Base-by-base conservation (phyloP, 208 protist species). In the Acanthamoeba sp. region DNA sequence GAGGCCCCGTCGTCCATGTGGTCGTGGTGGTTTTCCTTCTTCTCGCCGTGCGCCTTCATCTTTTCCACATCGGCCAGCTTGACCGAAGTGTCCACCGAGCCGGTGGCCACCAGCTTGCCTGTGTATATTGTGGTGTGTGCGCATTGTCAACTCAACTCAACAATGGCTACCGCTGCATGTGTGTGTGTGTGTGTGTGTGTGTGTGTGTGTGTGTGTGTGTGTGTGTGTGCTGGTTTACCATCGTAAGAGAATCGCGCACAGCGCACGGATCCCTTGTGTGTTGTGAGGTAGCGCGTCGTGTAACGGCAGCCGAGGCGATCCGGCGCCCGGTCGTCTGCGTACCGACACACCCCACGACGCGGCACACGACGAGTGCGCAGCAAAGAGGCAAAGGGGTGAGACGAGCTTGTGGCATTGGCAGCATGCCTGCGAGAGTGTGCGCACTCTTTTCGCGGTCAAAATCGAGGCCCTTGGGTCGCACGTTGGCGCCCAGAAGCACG, bases 51-150 rank as follows among this genome's bases (percentile, higher is more conserved):
- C 16, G 38, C 45, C 36, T 27, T n/a, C 78, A 87, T 87, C 48
- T 87, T 87, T 27, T 87, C 78, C 29, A 87, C 78, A 22, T 87
- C 78, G 45, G 48, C 48, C 45, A 87, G 45, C 38, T 87, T 87
- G 38, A 87, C 48, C 24, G 45, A 62, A 12, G 29, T 87, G 45
- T 87, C 78, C n/a, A 62, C 27, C 10, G 78, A 87, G 34, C 78
- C 78, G 16, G 78, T 87, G 29, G 48, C 78, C 45, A 87, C 40
- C 78, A 87, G 48, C 40, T 57, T 87, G 45, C 78, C 78, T 87
- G 38, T 18, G 45, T 50, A 18, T 50, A 52, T 20, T 10, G 10
- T 52, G 48, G 4, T 18, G 48, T 52, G 48, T n/a, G n/a, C n/a
- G n/a, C n/a, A n/a, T n/a, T n/a, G n/a, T n/a, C n/a, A n/a, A n/a